phyloP scores from a whole-genome alignment of 169 alveolate genomes.

The Babesia bovis region DNA sequence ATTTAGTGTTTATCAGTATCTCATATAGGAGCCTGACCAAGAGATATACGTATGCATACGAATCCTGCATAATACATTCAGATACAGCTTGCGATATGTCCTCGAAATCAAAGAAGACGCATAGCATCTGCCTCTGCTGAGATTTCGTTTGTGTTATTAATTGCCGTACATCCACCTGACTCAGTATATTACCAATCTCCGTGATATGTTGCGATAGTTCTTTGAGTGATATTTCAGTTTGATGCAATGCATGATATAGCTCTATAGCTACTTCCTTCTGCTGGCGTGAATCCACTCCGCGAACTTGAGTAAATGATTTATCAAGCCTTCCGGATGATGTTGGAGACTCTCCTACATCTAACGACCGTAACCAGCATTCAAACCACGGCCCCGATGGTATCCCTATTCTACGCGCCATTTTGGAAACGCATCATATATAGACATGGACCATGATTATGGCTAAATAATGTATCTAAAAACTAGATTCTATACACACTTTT shows the following conservation, averaged over 20 bases:
- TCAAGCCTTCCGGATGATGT: slow-evolving; percentile 13
- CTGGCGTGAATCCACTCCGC: slow-evolving; percentile 1
- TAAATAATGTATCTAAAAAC: neutral
- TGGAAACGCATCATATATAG: too few relatives aligned
- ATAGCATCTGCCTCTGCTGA: slow-evolving; percentile 37
- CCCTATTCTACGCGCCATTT: too few relatives aligned
- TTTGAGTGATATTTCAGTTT: slow-evolving; percentile 48
- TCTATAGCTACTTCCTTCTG: slow-evolving; percentile 60
- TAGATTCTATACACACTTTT: neutral
- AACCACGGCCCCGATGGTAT: too few relatives aligned
- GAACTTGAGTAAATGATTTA: neutral
- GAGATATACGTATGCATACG: slow-evolving; percentile 62
- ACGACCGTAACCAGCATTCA: slow-evolving; percentile 8
- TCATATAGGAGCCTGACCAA: slow-evolving; percentile 61
- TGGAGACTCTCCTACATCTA: neutral
- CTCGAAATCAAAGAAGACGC: slow-evolving; percentile 37
- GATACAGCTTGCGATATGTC: slow-evolving; percentile 43
- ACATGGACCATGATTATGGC: too few relatives aligned
- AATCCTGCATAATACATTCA: slow-evolving; percentile 47
- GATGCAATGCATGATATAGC: slow-evolving; percentile 45
- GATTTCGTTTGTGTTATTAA: slow-evolving; percentile 59
- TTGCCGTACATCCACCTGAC: slow-evolving; percentile 47
- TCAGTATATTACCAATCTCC: slow-evolving; percentile 47
- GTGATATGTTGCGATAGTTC: slow-evolving; percentile 43
- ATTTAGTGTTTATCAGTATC: slow-evolving; percentile 50